A percentile compares a stretch with the other conserved stretches of the same genome.
Conservation (phyloP, 306 rosid species). For the Cercis canadensis region DNA sequence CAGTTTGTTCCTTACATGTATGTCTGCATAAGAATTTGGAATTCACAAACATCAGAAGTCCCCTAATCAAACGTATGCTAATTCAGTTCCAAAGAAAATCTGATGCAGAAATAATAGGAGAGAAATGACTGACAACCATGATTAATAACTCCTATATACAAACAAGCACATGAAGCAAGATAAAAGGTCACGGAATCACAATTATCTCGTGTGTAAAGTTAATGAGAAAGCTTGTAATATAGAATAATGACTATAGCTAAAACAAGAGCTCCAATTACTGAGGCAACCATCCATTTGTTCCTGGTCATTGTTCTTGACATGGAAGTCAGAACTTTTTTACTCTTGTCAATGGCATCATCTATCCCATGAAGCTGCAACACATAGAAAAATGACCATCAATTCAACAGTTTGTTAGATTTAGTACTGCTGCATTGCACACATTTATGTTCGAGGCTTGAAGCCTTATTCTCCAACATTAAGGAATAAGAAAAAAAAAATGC, state of each 20-base stretch:
- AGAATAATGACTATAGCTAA: constrained; percentile 61
- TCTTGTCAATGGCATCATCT: constrained; percentile 91
- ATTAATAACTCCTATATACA: constrained; percentile 45
- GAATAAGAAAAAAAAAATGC: background rate
- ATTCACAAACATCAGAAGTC: too few relatives aligned
- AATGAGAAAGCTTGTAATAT: constrained; percentile 68
- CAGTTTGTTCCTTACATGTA: too few relatives aligned
- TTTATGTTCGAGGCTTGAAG: too few relatives aligned
- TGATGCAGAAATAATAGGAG: constrained; percentile 17
- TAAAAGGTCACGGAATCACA: constrained; percentile 24
- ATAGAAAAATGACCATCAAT: constrained; percentile 35
- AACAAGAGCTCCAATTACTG: constrained; percentile 77
- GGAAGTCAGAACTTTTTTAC: constrained; percentile 71
- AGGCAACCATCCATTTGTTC: constrained; percentile 79
- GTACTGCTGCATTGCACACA: constrained; percentile 10
- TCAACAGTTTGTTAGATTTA: constrained; percentile 14
- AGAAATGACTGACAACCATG: constrained; percentile 18
- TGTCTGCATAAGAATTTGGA: too few relatives aligned
- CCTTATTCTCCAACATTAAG: constrained; percentile 18
- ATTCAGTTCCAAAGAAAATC: constrained; percentile 16
- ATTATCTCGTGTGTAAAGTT: constrained; percentile 10
- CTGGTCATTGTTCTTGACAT: constrained; percentile 81
- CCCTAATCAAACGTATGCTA: constrained; percentile 10
- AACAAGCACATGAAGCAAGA: constrained; percentile 37
- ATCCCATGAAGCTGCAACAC: constrained; percentile 79